Percentiles rank a stretch among this genome's conserved stretches.
phyloP scores from a whole-genome alignment of 129 eudicot genomes.

The Chrysanthemum seticuspe region DNA sequence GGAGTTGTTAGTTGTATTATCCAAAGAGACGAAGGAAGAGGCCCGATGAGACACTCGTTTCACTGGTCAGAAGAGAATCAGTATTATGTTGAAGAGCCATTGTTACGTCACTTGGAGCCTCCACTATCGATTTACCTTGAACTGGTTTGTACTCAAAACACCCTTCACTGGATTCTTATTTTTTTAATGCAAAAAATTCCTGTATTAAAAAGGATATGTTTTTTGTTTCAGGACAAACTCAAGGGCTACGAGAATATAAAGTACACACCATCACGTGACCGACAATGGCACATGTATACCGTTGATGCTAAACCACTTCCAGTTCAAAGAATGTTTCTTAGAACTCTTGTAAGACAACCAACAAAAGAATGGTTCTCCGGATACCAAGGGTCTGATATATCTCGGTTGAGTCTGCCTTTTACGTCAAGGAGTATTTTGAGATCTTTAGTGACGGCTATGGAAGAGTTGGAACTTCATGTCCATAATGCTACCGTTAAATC shows the following conservation, averaged over 20 bases:
- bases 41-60: constrained; percentile 98
- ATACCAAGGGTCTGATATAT: constrained; percentile 61
- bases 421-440: constrained; percentile 91
- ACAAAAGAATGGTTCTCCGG: constrained; percentile 66
- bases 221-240: constrained; percentile 73
- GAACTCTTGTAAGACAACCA: constrained; percentile 95
- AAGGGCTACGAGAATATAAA: constrained; percentile 70
- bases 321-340: constrained; percentile 82
- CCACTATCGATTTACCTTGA: constrained; percentile 94
- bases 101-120: constrained; percentile 92
- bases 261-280: constrained; percentile 94
- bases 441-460: constrained; percentile 88
- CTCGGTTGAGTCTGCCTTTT: constrained; percentile 57
- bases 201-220: background rate
- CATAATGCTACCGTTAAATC: constrained; percentile 77
- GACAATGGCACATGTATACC: constrained; percentile 96
- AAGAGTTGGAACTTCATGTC: constrained; percentile 91
- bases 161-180: background rate
- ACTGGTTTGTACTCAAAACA: constrained; percentile 56
- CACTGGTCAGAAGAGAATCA: constrained; percentile 78
- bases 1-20: constrained; percentile 93
- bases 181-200: background rate
- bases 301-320: constrained; percentile 69
- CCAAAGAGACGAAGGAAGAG: constrained; percentile 96
- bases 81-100: constrained; percentile 80